Base-by-base conservation (phyloP, 2,329 filamentous ascomycete species). In the Cercospora sp. region DNA sequence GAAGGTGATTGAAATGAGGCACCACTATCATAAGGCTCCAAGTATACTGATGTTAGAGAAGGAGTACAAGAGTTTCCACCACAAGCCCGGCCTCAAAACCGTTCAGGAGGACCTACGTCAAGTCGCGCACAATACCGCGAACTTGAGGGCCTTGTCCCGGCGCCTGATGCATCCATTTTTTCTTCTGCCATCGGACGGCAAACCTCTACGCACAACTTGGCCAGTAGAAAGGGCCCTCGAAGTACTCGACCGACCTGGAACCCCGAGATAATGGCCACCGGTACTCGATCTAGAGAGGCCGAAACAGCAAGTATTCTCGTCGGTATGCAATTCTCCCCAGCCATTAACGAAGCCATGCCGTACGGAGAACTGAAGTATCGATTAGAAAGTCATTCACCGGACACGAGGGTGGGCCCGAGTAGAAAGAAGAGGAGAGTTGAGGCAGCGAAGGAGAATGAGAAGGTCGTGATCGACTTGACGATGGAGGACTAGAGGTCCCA, bases 381-480 rank as follows among this genome's bases (percentile, higher is more conserved):
- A 13, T 3, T 59, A 23, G 55, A 59, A 8, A 59, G 55, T 6
- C 55, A 59, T 5, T 59, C 55, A 30, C 55, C 55, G 39, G 36
- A 28, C 13, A 30, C 13, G 39, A 48, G 26, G 9, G 20, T 7
- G 23, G 36, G 23, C 13, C 31, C 5, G 16, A 31, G 28, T 5
- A 62, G 20, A 13, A 62, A 30, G 39, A 48, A 51, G 26, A 51
- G 10, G 3, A 23, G n/a, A 12, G 23, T 28, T 5, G 55, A 59
- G 28, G 5, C 10, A 2, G n/a, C 4, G 20, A 20, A 59, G 16
- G 3, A 23, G 12, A 23, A 13, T 1, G n/a, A 36, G 55, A 42
- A 26, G 16, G 26, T 31, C 2, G 60, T 62, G 8, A 45, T 62
- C 12, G 60, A 62, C 18, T n/a, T 62, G 60, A 62, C 60, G 28